phyloP scores from a whole-genome alignment of 371 early-diverging fungal species.

The Actinomortierella wolfii region DNA sequence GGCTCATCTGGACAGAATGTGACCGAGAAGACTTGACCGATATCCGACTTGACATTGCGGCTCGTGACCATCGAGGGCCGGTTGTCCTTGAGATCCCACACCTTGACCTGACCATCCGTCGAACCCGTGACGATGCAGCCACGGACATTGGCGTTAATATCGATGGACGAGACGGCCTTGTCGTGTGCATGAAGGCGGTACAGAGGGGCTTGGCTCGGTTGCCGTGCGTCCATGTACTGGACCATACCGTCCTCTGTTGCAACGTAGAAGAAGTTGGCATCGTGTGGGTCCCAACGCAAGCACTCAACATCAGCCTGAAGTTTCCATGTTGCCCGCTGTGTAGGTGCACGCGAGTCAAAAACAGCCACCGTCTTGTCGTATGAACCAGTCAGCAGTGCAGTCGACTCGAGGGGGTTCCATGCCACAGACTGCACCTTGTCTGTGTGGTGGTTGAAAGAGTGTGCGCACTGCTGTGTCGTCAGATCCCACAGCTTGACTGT shows the following conservation, averaged over 20 bases:
- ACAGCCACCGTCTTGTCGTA: conserved; percentile 86
- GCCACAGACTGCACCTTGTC: conserved; percentile 88
- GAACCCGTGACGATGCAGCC: conserved; percentile 93
- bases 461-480: conserved; percentile 66
- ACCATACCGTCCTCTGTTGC: conserved; percentile 90
- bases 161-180: conserved; percentile 84
- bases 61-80: conserved; percentile 80
- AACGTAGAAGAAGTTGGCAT: conserved; percentile 55
- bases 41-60: conserved; percentile 76
- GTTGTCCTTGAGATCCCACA: conserved; percentile 85
- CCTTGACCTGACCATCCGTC: conserved; percentile 86
- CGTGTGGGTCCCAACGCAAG: conserved; percentile 84
- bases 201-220: conserved; percentile 59
- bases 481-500: conserved; percentile 98
- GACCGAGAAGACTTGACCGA: conserved; percentile 86
- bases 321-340: conserved; percentile 61
- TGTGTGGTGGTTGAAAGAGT: conserved; percentile 83
- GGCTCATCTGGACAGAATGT: conserved; percentile 90
- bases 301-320: conserved; percentile 90
- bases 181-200: conserved; percentile 95
- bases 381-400: conserved; percentile 86
- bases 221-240: conserved; percentile 85
- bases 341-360: conserved; percentile 87
- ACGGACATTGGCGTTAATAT: conserved; percentile 75
- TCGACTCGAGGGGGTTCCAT: conserved; percentile 89